Base-by-base conservation (phyloP, 2,329 filamentous ascomycete species). In the Colletotrichum camelliae region DNA sequence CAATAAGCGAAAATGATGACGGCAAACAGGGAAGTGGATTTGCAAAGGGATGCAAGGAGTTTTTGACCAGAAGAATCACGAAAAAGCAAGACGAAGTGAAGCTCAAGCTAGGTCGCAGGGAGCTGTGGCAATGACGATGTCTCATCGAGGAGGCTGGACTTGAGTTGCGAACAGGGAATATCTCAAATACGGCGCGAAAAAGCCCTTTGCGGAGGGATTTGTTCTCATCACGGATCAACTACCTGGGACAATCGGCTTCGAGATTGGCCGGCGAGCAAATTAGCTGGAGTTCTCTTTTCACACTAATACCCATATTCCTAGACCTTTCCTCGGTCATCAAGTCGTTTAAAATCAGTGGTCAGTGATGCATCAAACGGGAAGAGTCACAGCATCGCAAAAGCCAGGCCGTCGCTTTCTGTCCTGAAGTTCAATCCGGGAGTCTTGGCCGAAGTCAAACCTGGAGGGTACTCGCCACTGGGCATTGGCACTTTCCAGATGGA, bases 21-120 rank as follows among this genome's bases (percentile, higher is more conserved):
- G 43, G 43, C 1, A 0, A 4, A 52, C n/a, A 52, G 2, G 1
- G n/a, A 24, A 0, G 4, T 21, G 43, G 43, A 21, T 52, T 52
- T 24, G 43, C 10, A 2, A 5, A 21, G n/a, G 5, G 43, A 21
- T 52, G 12, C 10, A 1, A n/a, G 13, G 2, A 52, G 21, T 21
- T n/a, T 24, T 52, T 52, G 43, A 24, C 12, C 21, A 1, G 6
- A 52, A 21, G 43, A 2, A 52, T 52, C 43, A 7, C 3, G 12
- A 7, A 2, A 5, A 24, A 52, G n/a, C 10, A 52, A 21, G 10
- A 21, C n/a, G 21, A n/a, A 43, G 39, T n/a, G 9, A n/a, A 43
- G 39, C 39, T 43, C 18, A 43, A n/a, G 39, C 18, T 43, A 43
- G 39, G n/a, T 18, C 39, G 18, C 10, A 43, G 10, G 39, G 8